Conservation (phyloP, 2,329 filamentous ascomycete genomes). For the Beauveria asiatica region DNA sequence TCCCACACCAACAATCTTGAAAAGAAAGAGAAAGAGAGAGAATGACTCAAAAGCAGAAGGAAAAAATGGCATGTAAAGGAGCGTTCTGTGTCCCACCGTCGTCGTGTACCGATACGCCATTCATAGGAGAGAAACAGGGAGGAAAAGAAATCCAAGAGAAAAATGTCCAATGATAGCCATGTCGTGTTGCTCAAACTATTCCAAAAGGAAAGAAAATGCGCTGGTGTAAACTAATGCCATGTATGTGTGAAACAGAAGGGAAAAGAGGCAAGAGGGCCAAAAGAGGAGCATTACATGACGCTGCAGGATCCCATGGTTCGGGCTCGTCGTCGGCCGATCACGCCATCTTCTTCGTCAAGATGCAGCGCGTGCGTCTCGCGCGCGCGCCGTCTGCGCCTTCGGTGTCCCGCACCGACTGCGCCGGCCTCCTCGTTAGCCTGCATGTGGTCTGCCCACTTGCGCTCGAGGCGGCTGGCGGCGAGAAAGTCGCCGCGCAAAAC, state of each 20-base stretch:
- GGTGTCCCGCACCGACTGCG: constrained; percentile 53
- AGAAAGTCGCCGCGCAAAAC: constrained; percentile 69
- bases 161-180: not conserved
- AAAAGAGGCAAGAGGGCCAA: not conserved
- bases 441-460: constrained; percentile 93
- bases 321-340: constrained; percentile 49
- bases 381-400: constrained; percentile 66
- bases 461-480: constrained; percentile 70
- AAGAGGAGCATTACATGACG: constrained; percentile 46
- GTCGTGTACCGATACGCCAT: constrained; percentile 1
- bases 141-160: not conserved
- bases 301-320: constrained; percentile 54
- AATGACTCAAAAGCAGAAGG: not conserved
- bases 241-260: not conserved
- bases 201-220: not conserved
- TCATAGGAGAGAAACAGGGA: not conserved
- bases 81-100: constrained; percentile 7
- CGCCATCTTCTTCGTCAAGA: constrained; percentile 70
- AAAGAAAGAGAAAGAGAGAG: not conserved
- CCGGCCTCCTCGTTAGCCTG: constrained; percentile 81
- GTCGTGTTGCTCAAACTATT: not conserved
- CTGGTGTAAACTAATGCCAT: not conserved
- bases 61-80: not conserved
- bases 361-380: constrained; percentile 75
- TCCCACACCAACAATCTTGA: not conserved